A percentile compares a stretch with the other conserved stretches of the same genome.
phyloP scores from a whole-genome alignment of 1,284 basidiomycete genomes.

The Trichosporon asahii region DNA sequence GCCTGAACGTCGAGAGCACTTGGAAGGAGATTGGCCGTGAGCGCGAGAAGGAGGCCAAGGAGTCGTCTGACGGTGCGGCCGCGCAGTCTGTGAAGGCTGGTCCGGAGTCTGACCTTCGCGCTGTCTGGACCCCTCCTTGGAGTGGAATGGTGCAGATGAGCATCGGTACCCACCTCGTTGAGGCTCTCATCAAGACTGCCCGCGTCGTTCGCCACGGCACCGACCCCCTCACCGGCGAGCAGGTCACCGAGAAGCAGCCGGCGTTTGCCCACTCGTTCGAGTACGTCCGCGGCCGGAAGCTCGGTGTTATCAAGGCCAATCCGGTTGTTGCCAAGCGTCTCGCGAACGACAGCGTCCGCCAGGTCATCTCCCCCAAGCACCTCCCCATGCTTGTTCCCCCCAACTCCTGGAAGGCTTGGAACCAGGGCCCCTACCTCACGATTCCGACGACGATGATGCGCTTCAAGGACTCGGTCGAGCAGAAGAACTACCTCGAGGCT shows the following conservation, averaged over 20 bases:
- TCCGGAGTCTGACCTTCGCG: conserved; percentile 63
- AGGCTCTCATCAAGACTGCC: conserved; percentile 78
- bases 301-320: conserved; percentile 88
- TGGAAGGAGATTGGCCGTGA: conserved; percentile 53
- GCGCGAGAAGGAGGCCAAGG: conserved; percentile 53
- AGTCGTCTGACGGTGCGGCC: background rate
- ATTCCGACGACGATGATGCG: conserved; percentile 73
- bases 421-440: conserved; percentile 80
- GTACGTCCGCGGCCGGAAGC: conserved; percentile 84
- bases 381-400: conserved; percentile 94
- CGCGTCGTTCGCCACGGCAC: conserved; percentile 64
- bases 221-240: conserved; percentile 48
- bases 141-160: conserved; percentile 70
- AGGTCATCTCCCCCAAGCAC: conserved; percentile 84
- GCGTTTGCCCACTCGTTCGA: conserved; percentile 93
- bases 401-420: conserved; percentile 75
- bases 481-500: conserved; percentile 71
- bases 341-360: conserved; percentile 70
- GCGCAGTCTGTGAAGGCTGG: conserved; percentile 51
- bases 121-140: conserved; percentile 75
- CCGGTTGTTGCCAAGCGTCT: conserved; percentile 73
- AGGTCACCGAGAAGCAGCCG: conserved; percentile 68
- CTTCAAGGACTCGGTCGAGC: conserved; percentile 87
- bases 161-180: conserved; percentile 78
- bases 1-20: conserved; percentile 28